Conservation (phyloP, 2,329 filamentous ascomycete genomes). For the Chrysosphaeria jannelii region DNA sequence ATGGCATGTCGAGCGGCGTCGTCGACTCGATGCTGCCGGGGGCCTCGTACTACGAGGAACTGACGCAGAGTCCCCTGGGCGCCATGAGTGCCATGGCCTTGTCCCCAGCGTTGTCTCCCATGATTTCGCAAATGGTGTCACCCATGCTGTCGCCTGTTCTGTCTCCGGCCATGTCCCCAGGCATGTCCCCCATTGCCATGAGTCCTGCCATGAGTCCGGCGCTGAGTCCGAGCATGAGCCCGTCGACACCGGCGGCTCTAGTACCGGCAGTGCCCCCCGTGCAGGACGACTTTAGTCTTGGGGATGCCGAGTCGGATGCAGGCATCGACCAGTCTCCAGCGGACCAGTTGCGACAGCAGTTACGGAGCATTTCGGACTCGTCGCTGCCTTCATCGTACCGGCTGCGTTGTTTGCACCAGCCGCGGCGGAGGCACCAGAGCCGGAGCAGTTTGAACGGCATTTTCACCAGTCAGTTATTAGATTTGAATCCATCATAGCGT, state of each 20-base stretch:
- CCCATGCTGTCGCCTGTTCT: no score
- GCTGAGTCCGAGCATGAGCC: constrained; percentile 4
- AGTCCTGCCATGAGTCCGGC: constrained; percentile 4
- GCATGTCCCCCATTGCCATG: no score
- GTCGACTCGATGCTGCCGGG: no score
- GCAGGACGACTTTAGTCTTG: background rate
- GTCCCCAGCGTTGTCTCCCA: no score
- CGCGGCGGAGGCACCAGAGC: constrained; percentile 6
- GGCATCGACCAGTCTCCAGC: constrained; percentile 5
- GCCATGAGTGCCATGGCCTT: no score
- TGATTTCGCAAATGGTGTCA: no score
- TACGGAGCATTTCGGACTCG: constrained; percentile 7
- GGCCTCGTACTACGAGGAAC: no score
- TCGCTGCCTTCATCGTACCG: constrained; percentile 6
- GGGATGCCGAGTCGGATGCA: constrained; percentile 2
- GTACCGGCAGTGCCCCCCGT: no score
- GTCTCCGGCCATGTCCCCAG: no score
- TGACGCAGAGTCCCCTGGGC: no score
- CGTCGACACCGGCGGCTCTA: background rate
- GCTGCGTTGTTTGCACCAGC: constrained; percentile 6
- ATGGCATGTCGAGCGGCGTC: no score
- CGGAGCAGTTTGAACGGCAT: constrained; percentile 7
- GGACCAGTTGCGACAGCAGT: constrained; percentile 6
- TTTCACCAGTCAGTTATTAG: constrained; percentile 6
- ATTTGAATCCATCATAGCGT: constrained; percentile 6